Evolutionary conservation across 805 yeast species (phyloP).

Genomic region (Dipodascus geniculatus): DNA sequence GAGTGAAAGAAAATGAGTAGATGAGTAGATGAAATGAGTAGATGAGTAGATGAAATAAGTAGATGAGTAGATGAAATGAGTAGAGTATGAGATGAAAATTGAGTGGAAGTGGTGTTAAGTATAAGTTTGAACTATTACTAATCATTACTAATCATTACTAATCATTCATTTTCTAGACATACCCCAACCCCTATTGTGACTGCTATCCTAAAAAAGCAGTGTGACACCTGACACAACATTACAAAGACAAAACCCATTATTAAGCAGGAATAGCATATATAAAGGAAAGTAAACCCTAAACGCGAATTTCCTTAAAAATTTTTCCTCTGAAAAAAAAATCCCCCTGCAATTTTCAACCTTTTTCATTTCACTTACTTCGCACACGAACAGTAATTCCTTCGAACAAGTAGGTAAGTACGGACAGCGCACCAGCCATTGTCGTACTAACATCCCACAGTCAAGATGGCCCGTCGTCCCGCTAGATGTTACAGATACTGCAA

Average conservation of each 20-base stretch:
- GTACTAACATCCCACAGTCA: neutral
- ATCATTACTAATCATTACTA: no score
- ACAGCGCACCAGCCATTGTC: neutral
- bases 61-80: no score
- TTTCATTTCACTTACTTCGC: neutral
- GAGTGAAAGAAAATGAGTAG: no score
- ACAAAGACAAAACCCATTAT: no score
- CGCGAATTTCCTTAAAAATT: neutral
- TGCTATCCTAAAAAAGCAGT: neutral
- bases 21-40: no score
- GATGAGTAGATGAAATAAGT: no score
- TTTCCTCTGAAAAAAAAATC: neutral
- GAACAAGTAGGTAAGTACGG: neutral
- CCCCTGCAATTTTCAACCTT: neutral
- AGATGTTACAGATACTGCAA: constrained; percentile 99
- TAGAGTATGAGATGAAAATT: no score
- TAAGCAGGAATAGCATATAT: no score
- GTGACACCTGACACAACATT: neutral
- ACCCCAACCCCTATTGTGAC: neutral
- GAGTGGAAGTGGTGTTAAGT: no score
- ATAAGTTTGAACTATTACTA: no score
- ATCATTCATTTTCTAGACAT: no score
- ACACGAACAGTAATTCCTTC: neutral
- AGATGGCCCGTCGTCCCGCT: constrained; percentile 99
- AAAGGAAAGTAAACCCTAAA: neutral